Evolutionary conservation across 768 basidiomycete species (phyloP), one percentile per base, ranked within the genome.

Genomic region (Amanita fuliginea): DNA sequence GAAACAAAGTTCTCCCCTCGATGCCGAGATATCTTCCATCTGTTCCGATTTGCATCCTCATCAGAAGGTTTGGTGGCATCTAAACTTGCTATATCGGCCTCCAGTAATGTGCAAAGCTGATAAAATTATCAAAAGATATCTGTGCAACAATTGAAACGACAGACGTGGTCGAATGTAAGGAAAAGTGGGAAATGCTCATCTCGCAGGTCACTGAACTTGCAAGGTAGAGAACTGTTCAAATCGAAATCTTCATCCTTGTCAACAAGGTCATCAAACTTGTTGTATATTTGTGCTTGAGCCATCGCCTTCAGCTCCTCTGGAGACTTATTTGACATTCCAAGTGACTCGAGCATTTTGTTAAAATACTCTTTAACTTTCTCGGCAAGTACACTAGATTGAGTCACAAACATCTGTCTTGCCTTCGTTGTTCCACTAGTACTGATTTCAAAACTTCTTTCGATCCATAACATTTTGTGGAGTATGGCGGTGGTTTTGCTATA

Each of bases 341-440:
- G 59, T 0, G 79, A 76, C 7, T 68, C 62, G 8, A 74, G 54
- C 14, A 85, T 62, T 54, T 75, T 75, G 3, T 54, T 48, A 55
- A 80, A 88, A 57, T 83, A 79, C 37, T 81, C 77, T 53, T 81
- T 71, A n/a, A 87, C 85, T 53, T 82, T 83, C n/a, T 64, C 65
- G 0, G 81, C 81, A 3, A 87, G 71, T 14, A 78, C 67, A 14
- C 70, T 71, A 2, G 84, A 86, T 56, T 83, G 79, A 0, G 85
- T 86, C 2, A 87, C 75, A 52, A 87, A 87, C 10, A 87, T 60
- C 55, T 87, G 85, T 10, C 82, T 72, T 3, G 80, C 78, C 56
- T 73, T 77, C 0, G 64, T 58, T 34, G 67, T 60, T 2, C 60
- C 53, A 14, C 59, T 64, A 8, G 60, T 60, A 19, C 64, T 60